Conservation (phyloP, 768 basidiomycete genomes). For the Xanthoconium stramineum region DNA sequence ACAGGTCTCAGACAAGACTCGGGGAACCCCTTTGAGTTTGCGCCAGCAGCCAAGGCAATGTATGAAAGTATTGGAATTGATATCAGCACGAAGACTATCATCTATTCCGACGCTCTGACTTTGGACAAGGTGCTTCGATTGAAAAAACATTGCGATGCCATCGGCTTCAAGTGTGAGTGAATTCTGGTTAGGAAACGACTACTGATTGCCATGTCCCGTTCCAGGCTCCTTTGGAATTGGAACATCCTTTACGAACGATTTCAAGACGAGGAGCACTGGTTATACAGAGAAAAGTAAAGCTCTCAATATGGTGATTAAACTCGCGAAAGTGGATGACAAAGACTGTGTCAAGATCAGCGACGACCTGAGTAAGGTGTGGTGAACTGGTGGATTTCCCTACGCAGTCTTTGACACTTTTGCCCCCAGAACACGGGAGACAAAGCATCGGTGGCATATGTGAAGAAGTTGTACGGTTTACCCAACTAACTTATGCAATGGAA, state of each 20-base stretch:
- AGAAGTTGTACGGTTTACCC: conserved; percentile 27
- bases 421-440: conserved; percentile 68
- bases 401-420: not conserved
- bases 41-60: conserved; percentile 63
- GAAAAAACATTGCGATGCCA: conserved; percentile 64
- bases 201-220: not conserved
- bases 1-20: conserved; percentile 88
- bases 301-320: conserved; percentile 94
- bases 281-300: conserved; percentile 67
- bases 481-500: not conserved
- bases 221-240: conserved; percentile 91
- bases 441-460: conserved; percentile 57
- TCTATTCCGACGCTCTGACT: conserved; percentile 83
- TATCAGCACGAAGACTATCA: conserved; percentile 58
- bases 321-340: conserved; percentile 66
- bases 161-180: conserved; percentile 63
- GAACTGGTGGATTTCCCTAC: not conserved
- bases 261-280: conserved; percentile 43
- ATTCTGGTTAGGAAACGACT: not conserved
- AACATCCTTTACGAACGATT: conserved; percentile 90
- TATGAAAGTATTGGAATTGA: conserved; percentile 74
- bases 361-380: conserved; percentile 72
- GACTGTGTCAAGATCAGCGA: conserved; percentile 94
- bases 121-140: conserved; percentile 68
- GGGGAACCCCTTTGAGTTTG: conserved; percentile 85